Conservation (phyloP, 805 yeast species). For the Cyberlindnera mrakii region DNA sequence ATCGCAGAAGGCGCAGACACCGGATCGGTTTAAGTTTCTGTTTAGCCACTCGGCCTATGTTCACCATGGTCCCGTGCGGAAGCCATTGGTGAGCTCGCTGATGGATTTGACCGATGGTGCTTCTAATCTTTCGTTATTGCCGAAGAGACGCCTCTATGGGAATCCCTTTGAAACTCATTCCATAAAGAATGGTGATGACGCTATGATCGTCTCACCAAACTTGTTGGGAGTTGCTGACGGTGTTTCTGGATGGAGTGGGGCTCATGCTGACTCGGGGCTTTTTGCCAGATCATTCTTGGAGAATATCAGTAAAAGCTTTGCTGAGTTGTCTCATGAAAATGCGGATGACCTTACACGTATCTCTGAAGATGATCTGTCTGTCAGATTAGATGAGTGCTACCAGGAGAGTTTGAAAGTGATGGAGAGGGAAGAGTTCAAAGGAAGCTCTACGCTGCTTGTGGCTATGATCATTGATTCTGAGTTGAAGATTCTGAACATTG, state of each 20-base stretch:
- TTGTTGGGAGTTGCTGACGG: constrained; percentile 53
- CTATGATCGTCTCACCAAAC: constrained; percentile 48
- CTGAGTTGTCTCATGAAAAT: constrained; percentile 20
- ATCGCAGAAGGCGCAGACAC: constrained; percentile 7
- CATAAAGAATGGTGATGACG: constrained; percentile 51
- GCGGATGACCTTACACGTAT: constrained; percentile 32
- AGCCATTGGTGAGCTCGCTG: constrained; percentile 40
- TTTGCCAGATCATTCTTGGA: constrained; percentile 51
- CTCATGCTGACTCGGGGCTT: constrained; percentile 40
- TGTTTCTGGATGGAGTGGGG: constrained; percentile 49
- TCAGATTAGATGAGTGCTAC: constrained; percentile 40
- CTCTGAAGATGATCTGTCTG: constrained; percentile 35
- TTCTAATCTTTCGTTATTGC: constrained; percentile 36
- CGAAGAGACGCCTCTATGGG: constrained; percentile 45
- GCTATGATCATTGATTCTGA: constrained; percentile 43
- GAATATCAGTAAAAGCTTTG: constrained; percentile 35
- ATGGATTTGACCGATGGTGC: constrained; percentile 46
- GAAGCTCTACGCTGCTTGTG: constrained; percentile 43
- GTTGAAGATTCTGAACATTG: constrained; percentile 43
- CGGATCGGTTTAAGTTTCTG: constrained; percentile 37
- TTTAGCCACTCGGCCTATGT: constrained; percentile 41
- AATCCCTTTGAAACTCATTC: constrained; percentile 47
- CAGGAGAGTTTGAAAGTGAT: constrained; percentile 43
- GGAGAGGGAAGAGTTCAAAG: constrained; percentile 41
- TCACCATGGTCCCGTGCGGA: constrained; percentile 35